Evolutionary conservation across 176 grass and related monocot species (phyloP).

Genomic region (Avena sativa): DNA sequence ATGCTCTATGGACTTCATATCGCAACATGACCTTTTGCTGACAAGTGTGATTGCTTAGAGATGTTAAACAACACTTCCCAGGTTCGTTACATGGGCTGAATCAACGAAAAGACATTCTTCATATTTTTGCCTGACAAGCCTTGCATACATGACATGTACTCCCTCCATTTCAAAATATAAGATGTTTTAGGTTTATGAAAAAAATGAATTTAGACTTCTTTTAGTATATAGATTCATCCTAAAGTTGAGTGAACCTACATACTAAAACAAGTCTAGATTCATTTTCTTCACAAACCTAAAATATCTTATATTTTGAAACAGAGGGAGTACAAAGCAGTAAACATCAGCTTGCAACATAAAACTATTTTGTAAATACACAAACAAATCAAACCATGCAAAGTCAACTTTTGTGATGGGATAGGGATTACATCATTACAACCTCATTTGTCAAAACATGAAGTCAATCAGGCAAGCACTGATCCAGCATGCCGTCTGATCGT

Average conservation of each 20-base stretch:
- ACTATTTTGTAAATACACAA: not conserved
- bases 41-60: not conserved
- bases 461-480: not conserved
- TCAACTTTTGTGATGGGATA: not conserved
- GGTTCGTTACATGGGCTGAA: not conserved
- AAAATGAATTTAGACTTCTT: too few relatives aligned
- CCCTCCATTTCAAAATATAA: too few relatives aligned
- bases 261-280: too few relatives aligned
- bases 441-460: too few relatives aligned
- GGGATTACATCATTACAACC: not conserved
- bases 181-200: too few relatives aligned
- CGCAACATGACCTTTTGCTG: not conserved
- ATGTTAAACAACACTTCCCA: not conserved
- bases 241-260: too few relatives aligned
- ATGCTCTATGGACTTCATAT: not conserved
- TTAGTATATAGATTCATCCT: too few relatives aligned
- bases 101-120: not conserved
- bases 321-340: not conserved
- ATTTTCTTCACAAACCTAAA: too few relatives aligned
- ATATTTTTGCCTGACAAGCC: not conserved
- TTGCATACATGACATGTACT: too few relatives aligned
- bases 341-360: not conserved
- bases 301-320: too few relatives aligned
- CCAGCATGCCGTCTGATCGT: not conserved
- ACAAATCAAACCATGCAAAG: not conserved